Evolutionary conservation across 257 asterid species (phyloP).

Genomic region (Leonotis leonurus): DNA sequence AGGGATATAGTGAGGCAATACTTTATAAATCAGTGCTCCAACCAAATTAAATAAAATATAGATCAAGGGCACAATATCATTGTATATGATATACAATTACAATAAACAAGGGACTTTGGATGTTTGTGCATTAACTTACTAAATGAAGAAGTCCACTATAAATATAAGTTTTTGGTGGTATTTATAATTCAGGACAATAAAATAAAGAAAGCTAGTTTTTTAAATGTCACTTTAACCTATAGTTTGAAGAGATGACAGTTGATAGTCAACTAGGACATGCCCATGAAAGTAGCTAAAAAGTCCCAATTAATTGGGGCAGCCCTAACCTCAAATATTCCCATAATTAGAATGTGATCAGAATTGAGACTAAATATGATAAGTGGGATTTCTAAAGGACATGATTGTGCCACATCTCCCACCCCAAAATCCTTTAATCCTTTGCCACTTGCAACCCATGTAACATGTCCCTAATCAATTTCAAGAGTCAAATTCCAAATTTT

Average conservation of each 20-base stretch:
- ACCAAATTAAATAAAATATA: neutral
- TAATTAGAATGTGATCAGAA: neutral
- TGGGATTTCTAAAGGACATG: neutral
- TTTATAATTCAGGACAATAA: neutral
- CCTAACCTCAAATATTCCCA: neutral
- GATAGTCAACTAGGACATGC: neutral
- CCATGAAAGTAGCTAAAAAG: neutral
- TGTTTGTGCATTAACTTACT: neutral
- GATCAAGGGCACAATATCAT: neutral
- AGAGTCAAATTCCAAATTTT: neutral
- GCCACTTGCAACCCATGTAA: neutral
- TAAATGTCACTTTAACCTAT: neutral
- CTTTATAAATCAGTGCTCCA: no score
- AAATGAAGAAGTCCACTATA: neutral
- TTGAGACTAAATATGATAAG: neutral
- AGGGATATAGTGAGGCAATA: no score
- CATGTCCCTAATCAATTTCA: neutral
- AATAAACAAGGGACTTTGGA: neutral
- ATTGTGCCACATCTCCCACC: slow-evolving; percentile 15
- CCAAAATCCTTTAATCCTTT: slow-evolving; percentile 10
- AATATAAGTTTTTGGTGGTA: neutral
- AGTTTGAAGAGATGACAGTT: neutral
- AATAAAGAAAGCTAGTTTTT: neutral
- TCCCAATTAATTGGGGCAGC: neutral
- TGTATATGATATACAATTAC: no score